phyloP scores from a whole-genome alignment of 148 eudicot species.

The Rheum nobile region DNA sequence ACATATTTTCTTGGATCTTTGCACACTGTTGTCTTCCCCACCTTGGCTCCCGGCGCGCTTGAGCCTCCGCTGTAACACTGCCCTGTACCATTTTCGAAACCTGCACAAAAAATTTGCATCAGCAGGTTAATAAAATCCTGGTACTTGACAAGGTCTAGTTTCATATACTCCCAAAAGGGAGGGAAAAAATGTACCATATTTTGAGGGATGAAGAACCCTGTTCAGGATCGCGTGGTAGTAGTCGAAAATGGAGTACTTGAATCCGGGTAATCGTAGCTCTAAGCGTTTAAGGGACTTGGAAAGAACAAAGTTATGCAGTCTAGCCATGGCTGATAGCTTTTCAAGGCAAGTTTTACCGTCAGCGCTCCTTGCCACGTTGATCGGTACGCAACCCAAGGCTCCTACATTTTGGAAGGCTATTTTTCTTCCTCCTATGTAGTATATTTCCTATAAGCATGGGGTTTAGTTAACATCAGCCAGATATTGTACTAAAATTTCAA shows the following conservation, averaged over 20 bases:
- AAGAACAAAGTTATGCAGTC: slow-evolving; percentile 6
- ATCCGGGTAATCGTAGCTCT: slow-evolving; percentile 9
- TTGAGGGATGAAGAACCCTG: slow-evolving; percentile 12
- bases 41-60: not conserved
- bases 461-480: not conserved
- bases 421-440: slow-evolving; percentile 14
- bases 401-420: slow-evolving; percentile 17
- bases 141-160: too few relatives aligned
- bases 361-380: slow-evolving; percentile 2
- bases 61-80: slow-evolving; percentile 7
- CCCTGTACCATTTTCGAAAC: slow-evolving; percentile 8
- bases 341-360: slow-evolving; percentile 8
- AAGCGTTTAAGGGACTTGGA: not conserved
- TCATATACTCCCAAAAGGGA: not conserved
- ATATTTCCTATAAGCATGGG: slow-evolving; percentile 9
- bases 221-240: slow-evolving; percentile 12
- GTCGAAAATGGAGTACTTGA: slow-evolving; percentile 17
- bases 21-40: slow-evolving; percentile 3
- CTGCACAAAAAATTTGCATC: not conserved
- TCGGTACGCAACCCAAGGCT: slow-evolving; percentile 16
- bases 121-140: not conserved
- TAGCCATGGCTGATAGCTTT: slow-evolving; percentile 3
- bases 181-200: slow-evolving; percentile 9
- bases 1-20: slow-evolving; percentile 12
- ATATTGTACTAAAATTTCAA: not conserved